phyloP scores from a whole-genome alignment of 164 flowering plant genomes.

The Macadamia tetraphylla region DNA sequence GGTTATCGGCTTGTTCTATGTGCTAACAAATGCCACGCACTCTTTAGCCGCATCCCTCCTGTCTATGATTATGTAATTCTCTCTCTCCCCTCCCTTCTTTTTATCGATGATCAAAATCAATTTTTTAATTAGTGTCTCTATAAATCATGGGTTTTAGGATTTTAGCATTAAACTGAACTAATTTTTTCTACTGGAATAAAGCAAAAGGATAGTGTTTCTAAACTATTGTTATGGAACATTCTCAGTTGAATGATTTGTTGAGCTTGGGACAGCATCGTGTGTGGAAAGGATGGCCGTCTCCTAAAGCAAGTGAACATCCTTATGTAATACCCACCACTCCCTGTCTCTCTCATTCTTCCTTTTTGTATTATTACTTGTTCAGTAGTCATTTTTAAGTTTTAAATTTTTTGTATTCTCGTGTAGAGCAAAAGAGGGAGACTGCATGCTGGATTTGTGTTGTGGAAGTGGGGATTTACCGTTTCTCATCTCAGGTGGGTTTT shows the following conservation, averaged over 20 bases:
- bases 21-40: conserved; percentile 61
- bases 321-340: no score
- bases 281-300: conserved; percentile 95
- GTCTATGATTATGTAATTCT: conserved; percentile 84
- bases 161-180: no score
- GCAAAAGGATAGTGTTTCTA: no score
- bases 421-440: conserved; percentile 69
- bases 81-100: conserved; percentile 1
- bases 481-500: conserved; percentile 64
- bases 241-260: conserved; percentile 79
- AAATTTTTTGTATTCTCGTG: not conserved
- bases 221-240: not conserved
- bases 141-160: not conserved
- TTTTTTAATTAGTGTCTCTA: not conserved
- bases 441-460: conserved; percentile 89
- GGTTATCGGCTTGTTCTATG: conserved; percentile 22
- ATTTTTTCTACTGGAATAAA: no score
- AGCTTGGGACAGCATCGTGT: conserved; percentile 84
- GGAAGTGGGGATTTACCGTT: conserved; percentile 96
- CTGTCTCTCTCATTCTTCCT: not conserved
- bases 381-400: not conserved
- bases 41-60: conserved; percentile 85
- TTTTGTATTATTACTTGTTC: conserved; percentile 1
- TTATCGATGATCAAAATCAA: not conserved
- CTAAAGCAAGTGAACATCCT: conserved; percentile 60